Evolutionary conservation across 2,329 filamentous ascomycete genomes (phyloP).

Genomic region (Colletotrichum lini): DNA sequence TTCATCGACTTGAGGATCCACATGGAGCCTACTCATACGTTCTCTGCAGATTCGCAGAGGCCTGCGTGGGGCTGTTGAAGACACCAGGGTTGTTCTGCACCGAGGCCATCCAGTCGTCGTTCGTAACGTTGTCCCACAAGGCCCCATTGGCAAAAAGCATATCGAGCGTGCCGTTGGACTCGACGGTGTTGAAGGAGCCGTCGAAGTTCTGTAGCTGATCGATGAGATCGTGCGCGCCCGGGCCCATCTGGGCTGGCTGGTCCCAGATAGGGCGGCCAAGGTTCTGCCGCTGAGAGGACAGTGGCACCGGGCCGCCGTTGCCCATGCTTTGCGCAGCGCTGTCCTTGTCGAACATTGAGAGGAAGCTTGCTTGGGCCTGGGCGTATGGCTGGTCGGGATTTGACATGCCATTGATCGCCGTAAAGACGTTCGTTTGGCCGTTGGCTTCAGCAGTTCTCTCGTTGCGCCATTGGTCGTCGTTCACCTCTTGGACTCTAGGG

Average conservation of each 20-base stretch:
- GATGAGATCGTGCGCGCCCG: constrained; percentile 31
- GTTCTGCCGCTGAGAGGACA: constrained; percentile 19
- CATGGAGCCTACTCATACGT: constrained; percentile 19
- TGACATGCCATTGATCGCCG: constrained; percentile 1
- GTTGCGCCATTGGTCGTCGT: constrained; percentile 34
- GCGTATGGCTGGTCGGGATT: constrained; percentile 4
- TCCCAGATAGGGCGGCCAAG: constrained; percentile 26
- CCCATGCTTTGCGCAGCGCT: not conserved
- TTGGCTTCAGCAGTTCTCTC: not conserved
- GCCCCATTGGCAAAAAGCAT: constrained; percentile 38
- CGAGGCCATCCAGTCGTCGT: constrained; percentile 34
- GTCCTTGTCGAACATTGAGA: constrained; percentile 28
- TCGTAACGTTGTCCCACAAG: constrained; percentile 27
- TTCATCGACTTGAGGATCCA: too few species aligned
- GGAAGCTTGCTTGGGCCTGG: constrained; percentile 27
- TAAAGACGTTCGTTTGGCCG: constrained; percentile 14
- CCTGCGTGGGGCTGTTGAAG: constrained; percentile 18
- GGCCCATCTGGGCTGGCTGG: constrained; percentile 13
- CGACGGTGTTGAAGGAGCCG: constrained; percentile 34
- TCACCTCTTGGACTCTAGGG: constrained; percentile 37
- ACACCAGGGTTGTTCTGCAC: constrained; percentile 27
- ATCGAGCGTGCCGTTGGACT: constrained; percentile 36
- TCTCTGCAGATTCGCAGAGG: constrained; percentile 22
- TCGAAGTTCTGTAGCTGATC: constrained; percentile 35
- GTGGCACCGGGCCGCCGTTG: not conserved